phyloP scores from a whole-genome alignment of 2,329 filamentous ascomycete genomes.

The Exophiala calicioides region DNA sequence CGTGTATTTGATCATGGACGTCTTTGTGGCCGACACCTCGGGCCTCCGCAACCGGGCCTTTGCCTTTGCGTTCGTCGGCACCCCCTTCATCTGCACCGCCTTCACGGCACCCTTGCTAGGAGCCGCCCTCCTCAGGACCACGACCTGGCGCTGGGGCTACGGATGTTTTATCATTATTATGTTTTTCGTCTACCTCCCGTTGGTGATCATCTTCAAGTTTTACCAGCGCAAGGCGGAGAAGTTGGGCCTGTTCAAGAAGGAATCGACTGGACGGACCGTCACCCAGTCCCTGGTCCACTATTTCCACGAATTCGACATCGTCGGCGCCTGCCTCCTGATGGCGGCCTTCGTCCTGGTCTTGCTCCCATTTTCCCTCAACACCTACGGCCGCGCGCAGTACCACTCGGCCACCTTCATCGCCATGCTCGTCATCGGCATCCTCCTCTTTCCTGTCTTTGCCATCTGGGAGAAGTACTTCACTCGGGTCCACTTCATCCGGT shows the following conservation, averaged over 20 bases:
- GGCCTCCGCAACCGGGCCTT: slow-evolving; percentile 61
- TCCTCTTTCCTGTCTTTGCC: slow-evolving; percentile 55
- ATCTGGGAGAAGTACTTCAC: slow-evolving; percentile 57
- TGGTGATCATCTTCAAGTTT: slow-evolving; percentile 53
- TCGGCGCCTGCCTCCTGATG: slow-evolving; percentile 61
- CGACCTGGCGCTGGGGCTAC: slow-evolving; percentile 63
- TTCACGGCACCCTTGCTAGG: slow-evolving; percentile 55
- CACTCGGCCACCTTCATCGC: slow-evolving; percentile 48
- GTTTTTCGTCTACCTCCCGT: slow-evolving; percentile 55
- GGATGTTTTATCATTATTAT: slow-evolving; percentile 62
- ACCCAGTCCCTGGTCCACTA: slow-evolving; percentile 53
- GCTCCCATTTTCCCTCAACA: slow-evolving; percentile 62
- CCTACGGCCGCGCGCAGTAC: slow-evolving; percentile 47
- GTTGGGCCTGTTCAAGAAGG: slow-evolving; percentile 50
- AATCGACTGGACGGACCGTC: slow-evolving; percentile 38
- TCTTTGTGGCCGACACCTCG: slow-evolving; percentile 66
- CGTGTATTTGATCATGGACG: slow-evolving; percentile 55
- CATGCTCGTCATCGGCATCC: slow-evolving; percentile 55
- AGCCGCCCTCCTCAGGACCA: slow-evolving; percentile 49
- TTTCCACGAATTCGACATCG: slow-evolving; percentile 57
- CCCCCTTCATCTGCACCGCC: slow-evolving; percentile 61
- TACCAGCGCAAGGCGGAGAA: slow-evolving; percentile 59
- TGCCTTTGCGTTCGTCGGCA: slow-evolving; percentile 58
- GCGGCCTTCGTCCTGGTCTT: slow-evolving; percentile 63
- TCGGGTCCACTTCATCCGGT: slow-evolving; percentile 55